These are phyloP conservation scores for Porcisia deanei DNA, from an alignment of 208 protist species.

Conservation along the genomic window DNA sequence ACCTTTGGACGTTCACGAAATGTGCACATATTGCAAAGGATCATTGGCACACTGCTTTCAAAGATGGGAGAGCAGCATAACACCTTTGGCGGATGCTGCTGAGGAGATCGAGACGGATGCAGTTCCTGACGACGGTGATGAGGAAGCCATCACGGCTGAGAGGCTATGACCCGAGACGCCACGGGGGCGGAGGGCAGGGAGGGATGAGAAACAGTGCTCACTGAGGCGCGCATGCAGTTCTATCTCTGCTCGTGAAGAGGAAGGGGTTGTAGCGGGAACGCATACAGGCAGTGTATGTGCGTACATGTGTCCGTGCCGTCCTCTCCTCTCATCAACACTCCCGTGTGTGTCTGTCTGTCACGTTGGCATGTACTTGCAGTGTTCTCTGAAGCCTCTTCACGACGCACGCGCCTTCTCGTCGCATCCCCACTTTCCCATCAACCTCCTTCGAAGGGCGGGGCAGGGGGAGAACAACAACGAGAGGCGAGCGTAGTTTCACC, in stretches of 20 bases:
- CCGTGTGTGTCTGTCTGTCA: background rate
- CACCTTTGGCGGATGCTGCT: background rate
- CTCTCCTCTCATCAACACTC: background rate
- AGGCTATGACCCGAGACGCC: too few species aligned
- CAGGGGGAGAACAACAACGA: too few species aligned
- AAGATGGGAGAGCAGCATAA: constrained; percentile 4
- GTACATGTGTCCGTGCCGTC: background rate
- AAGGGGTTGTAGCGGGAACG: background rate
- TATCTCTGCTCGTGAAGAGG: background rate
- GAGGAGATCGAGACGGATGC: background rate
- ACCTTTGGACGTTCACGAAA: constrained; percentile 47
- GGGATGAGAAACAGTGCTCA: background rate
- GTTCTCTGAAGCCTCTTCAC: background rate
- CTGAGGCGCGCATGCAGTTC: background rate
- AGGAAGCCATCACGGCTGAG: background rate
- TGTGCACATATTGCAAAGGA: constrained; percentile 56
- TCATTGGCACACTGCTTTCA: constrained; percentile 14
- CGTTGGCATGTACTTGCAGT: background rate
- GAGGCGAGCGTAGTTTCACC: too few species aligned
- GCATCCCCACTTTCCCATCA: background rate
- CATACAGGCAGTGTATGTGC: background rate
- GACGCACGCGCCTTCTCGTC: background rate
- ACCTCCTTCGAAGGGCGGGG: too few species aligned
- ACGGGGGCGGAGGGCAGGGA: too few species aligned
- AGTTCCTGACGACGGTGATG: background rate